Evolutionary conservation across 2,329 filamentous ascomycete genomes (phyloP).

Genomic region (Clonostachys chloroleuca): DNA sequence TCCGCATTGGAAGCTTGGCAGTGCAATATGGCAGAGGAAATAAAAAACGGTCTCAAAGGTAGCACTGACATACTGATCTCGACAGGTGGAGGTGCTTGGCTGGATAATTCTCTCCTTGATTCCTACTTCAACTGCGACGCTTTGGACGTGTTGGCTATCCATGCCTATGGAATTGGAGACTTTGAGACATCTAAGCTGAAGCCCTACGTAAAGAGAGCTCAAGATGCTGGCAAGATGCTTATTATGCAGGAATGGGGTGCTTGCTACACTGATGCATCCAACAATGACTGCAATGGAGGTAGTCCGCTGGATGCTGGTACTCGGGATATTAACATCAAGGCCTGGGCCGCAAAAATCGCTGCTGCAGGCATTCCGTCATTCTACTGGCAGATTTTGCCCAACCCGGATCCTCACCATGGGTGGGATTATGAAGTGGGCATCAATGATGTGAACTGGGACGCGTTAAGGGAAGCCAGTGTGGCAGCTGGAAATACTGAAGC

Average conservation of each 20-base stretch:
- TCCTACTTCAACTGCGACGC: conserved; percentile 6
- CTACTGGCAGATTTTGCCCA: conserved; percentile 26
- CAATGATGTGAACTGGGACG: conserved; percentile 11
- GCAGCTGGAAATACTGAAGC: conserved; percentile 3
- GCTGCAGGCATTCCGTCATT: conserved; percentile 21
- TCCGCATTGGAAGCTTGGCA: conserved; percentile 10
- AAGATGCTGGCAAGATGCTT: conserved; percentile 19
- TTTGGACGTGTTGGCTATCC: conserved; percentile 10
- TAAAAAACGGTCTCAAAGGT: conserved; percentile 11
- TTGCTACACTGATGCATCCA: conserved; percentile 17
- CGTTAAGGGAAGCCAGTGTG: conserved; percentile 6
- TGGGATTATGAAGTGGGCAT: conserved; percentile 25
- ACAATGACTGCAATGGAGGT: conserved; percentile 15
- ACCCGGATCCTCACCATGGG: conserved; percentile 17
- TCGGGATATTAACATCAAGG: conserved; percentile 16
- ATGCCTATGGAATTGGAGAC: conserved; percentile 17
- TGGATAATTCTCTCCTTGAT: conserved; percentile 9
- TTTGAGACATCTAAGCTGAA: conserved; percentile 11
- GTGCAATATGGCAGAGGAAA: conserved; percentile 12
- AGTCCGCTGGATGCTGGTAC: conserved; percentile 3
- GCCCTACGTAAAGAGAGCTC: conserved; percentile 15
- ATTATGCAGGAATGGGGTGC: conserved; percentile 21
- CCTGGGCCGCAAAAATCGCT: conserved; percentile 16
- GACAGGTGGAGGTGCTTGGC: conserved; percentile 10
- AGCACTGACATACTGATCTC: conserved; percentile 9